These are phyloP conservation scores for Bacterosira constricta DNA, from an alignment of 108 stramenopile species.

Conservation along the genomic window DNA sequence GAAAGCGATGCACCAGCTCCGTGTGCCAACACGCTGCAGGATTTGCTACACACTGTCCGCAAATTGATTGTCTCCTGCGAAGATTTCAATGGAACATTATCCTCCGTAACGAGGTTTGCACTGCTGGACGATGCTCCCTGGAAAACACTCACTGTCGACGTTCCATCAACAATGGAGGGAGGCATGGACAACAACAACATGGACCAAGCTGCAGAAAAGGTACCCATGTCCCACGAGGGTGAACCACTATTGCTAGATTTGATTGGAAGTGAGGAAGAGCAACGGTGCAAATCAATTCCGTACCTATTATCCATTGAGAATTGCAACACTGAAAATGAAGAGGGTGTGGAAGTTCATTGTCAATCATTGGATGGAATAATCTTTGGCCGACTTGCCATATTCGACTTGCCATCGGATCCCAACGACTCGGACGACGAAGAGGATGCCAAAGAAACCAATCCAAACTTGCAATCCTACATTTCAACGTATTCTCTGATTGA, in stretches of 20 bases:
- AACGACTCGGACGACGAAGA: slow-evolving; percentile 54
- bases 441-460: slow-evolving; percentile 50
- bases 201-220: slow-evolving; percentile 2
- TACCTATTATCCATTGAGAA: slow-evolving; percentile 47
- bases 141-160: slow-evolving; percentile 51
- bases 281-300: slow-evolving; percentile 52
- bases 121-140: slow-evolving; percentile 74
- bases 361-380: slow-evolving; percentile 55
- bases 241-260: slow-evolving; percentile 53
- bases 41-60: slow-evolving; percentile 61
- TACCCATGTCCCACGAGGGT: slow-evolving; percentile 43
- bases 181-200: slow-evolving; percentile 12
- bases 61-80: slow-evolving; percentile 30
- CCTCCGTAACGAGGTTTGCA: slow-evolving; percentile 49
- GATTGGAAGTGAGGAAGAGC: slow-evolving; percentile 39
- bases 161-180: slow-evolving; percentile 4
- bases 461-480: slow-evolving; percentile 64
- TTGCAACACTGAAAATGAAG: slow-evolving; percentile 2
- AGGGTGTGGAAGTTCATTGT: slow-evolving; percentile 29
- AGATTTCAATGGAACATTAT: slow-evolving; percentile 8
- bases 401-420: slow-evolving; percentile 65
- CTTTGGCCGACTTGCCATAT: slow-evolving; percentile 86
- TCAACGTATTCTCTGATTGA: slow-evolving; percentile 67
- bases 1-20: slow-evolving; percentile 52
- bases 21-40: slow-evolving; percentile 83